Percentiles rank a stretch among this genome's conserved stretches.
Conservation (phyloP, 2,329 filamentous ascomycete species). For the Chrysoporthe cubensis region DNA sequence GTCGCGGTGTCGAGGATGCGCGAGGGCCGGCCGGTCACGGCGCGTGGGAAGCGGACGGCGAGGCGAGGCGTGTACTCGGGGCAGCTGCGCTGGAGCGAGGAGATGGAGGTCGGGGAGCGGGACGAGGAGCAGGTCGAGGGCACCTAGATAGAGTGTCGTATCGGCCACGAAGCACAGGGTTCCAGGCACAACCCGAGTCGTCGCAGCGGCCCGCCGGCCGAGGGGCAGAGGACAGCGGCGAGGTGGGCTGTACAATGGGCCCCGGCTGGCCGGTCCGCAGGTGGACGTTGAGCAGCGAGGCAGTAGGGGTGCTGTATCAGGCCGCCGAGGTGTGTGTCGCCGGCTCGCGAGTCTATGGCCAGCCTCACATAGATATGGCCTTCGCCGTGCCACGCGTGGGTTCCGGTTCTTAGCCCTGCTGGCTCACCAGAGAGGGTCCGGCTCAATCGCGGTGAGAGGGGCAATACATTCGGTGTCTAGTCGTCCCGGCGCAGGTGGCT, state of each 20-base stretch:
- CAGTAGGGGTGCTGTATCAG: background rate
- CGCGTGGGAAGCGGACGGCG: background rate
- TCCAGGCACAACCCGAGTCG: slow-evolving; percentile 17
- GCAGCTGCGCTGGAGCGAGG: slow-evolving; percentile 13
- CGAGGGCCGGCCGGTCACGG: background rate
- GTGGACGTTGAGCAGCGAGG: background rate
- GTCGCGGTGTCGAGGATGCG: slow-evolving; percentile 7
- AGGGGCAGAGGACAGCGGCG: background rate
- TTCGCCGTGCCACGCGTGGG: slow-evolving; percentile 9
- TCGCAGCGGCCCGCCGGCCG: slow-evolving; percentile 4
- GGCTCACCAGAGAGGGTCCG: slow-evolving; percentile 1
- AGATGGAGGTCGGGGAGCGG: slow-evolving; percentile 5
- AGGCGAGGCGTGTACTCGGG: background rate
- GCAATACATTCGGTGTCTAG: background rate
- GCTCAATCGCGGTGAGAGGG: background rate
- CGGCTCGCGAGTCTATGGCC: slow-evolving; percentile 4
- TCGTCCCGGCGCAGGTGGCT: background rate
- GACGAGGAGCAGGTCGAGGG: slow-evolving; percentile 5
- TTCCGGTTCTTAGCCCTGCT: slow-evolving; percentile 6
- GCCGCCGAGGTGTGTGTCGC: slow-evolving; percentile 10
- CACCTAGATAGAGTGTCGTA: background rate
- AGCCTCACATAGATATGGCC: slow-evolving; percentile 10
- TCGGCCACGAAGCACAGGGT: slow-evolving; percentile 3
- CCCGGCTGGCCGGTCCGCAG: slow-evolving; percentile 9
- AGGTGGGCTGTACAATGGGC: slow-evolving; percentile 17